Evolutionary conservation across 371 early-diverging fungal genomes (phyloP).

Genomic region (Mucor sp.): DNA sequence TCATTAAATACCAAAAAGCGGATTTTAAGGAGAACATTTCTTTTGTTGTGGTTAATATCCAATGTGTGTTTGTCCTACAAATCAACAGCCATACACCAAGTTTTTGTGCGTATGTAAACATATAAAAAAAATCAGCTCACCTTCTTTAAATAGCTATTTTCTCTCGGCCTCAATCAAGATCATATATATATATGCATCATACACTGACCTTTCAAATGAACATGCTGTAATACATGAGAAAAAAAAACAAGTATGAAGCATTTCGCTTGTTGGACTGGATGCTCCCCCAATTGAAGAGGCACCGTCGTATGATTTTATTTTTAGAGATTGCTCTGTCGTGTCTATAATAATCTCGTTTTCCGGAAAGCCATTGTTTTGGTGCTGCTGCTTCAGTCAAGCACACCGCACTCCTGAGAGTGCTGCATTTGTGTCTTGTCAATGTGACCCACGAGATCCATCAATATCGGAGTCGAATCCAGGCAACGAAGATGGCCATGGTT

Average conservation of each 20-base stretch:
- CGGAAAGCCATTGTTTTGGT: not conserved
- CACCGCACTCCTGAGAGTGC: not conserved
- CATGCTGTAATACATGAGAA: not conserved
- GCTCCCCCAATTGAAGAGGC: not conserved
- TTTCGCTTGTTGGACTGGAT: too few species aligned
- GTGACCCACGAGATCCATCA: not conserved
- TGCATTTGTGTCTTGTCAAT: not conserved
- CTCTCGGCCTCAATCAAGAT: not conserved
- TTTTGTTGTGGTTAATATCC: not conserved
- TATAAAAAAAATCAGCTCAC: slow-evolving; percentile 14
- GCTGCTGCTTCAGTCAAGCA: not conserved
- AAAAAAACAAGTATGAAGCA: slow-evolving; percentile 11
- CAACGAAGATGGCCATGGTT: too few species aligned
- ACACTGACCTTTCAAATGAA: slow-evolving; percentile 4
- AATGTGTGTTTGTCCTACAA: not conserved
- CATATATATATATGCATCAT: too few species aligned
- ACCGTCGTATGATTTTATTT: slow-evolving; percentile 1
- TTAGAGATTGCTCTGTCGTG: not conserved
- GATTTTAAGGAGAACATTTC: not conserved
- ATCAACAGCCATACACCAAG: not conserved
- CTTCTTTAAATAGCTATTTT: not conserved
- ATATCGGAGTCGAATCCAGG: not conserved
- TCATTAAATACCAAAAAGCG: not conserved
- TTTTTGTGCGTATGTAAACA: not conserved
- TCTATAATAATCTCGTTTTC: not conserved